These are phyloP conservation scores for Colletotrichum lini DNA, from an alignment of 2,329 filamentous ascomycete genomes.

Conservation along the genomic window DNA sequence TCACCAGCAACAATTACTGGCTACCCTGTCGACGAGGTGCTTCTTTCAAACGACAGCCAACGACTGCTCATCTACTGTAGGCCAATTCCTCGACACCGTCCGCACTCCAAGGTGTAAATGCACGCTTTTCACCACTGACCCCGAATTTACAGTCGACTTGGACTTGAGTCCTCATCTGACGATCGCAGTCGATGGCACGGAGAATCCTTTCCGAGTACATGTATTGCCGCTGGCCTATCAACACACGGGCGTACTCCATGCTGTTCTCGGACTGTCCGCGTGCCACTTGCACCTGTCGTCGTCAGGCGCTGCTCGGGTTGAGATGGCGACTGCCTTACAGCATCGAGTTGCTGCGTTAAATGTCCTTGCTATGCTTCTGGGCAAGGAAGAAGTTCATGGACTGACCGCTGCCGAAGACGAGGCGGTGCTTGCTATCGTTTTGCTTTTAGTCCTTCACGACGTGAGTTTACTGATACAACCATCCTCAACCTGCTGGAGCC, in stretches of 20 bases:
- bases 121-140: not conserved
- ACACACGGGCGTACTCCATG: slow-evolving; percentile 48
- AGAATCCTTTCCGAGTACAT: slow-evolving; percentile 46
- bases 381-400: slow-evolving; percentile 41
- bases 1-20: slow-evolving; percentile 11
- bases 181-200: slow-evolving; percentile 42
- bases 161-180: slow-evolving; percentile 44
- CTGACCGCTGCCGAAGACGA: slow-evolving; percentile 45
- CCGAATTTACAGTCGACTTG: slow-evolving; percentile 42
- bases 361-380: slow-evolving; percentile 43
- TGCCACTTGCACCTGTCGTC: slow-evolving; percentile 46
- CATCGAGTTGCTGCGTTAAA: slow-evolving; percentile 46
- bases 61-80: slow-evolving; percentile 24
- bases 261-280: slow-evolving; percentile 47
- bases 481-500: not conserved
- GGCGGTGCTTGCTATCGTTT: slow-evolving; percentile 45
- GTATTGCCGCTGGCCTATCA: slow-evolving; percentile 46
- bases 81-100: not conserved
- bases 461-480: slow-evolving; percentile 32
- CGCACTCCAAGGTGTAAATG: not conserved
- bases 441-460: slow-evolving; percentile 48
- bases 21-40: not conserved
- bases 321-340: slow-evolving; percentile 43
- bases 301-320: slow-evolving; percentile 20
- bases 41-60: not conserved